Percentiles rank a stretch among this genome's conserved stretches.
phyloP scores from a whole-genome alignment of 306 rosid genomes.

The Cicer judaicum region DNA sequence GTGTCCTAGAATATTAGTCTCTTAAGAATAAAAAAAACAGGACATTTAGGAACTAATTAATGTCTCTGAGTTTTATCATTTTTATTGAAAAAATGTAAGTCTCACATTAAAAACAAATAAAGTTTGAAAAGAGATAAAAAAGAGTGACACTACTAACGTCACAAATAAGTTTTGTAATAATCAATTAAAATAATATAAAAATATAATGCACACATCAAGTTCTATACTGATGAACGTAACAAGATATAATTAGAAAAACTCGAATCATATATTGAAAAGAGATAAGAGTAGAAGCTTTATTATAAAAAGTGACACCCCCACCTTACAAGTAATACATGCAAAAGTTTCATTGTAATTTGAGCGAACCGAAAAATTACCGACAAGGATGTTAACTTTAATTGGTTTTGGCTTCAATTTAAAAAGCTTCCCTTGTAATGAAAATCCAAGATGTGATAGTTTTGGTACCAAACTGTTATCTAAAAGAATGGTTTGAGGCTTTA shows the following conservation, averaged over 20 bases:
- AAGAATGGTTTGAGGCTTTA: not conserved
- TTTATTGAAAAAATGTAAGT: not conserved
- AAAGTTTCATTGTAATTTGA: not conserved
- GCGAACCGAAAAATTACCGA: not conserved
- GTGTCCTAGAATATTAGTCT: not conserved
- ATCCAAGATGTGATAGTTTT: slow-evolving; percentile 11
- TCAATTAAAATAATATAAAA: not conserved
- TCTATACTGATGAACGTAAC: not conserved
- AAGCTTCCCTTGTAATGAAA: not conserved
- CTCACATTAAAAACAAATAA: not conserved
- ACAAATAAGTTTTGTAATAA: not conserved
- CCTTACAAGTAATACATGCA: no score
- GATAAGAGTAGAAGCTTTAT: no score
- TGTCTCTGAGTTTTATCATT: not conserved
- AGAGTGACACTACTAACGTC: not conserved
- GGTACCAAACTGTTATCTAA: slow-evolving; percentile 33
- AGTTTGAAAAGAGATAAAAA: not conserved
- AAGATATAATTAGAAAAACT: not conserved
- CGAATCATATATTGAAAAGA: not conserved
- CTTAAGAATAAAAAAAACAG: not conserved
- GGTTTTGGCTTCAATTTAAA: slow-evolving; percentile 3
- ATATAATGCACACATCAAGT: not conserved
- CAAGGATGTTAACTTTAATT: not conserved
- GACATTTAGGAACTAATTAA: not conserved
- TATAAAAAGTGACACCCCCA: no score